Evolutionary conservation across 1,139 yeast genomes (phyloP).

Genomic region (Eremothecium sinecaudum): DNA sequence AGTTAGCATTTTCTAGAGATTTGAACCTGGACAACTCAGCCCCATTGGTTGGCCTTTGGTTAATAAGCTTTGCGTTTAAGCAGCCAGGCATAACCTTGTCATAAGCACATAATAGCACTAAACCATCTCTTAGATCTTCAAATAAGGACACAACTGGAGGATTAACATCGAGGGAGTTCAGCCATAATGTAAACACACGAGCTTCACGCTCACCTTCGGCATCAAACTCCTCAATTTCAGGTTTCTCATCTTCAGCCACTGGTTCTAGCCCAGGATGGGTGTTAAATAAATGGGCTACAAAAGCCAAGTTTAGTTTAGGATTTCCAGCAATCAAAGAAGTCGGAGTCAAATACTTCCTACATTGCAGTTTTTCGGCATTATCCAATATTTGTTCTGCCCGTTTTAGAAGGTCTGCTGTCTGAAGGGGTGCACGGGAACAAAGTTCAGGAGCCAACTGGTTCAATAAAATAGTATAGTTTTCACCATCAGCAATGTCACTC

Average conservation of each 20-base stretch:
- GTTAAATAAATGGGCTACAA: constrained; percentile 93
- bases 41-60: constrained; percentile 69
- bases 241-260: constrained; percentile 80
- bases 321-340: constrained; percentile 90
- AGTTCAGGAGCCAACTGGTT: constrained; percentile 78
- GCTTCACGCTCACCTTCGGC: constrained; percentile 99
- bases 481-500: constrained; percentile 87
- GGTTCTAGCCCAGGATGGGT: constrained; percentile 97
- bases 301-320: constrained; percentile 91
- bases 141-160: constrained; percentile 88
- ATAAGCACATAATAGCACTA: constrained; percentile 79
- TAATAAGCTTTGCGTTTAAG: constrained; percentile 70
- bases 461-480: constrained; percentile 80
- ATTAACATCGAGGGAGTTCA: constrained; percentile 89
- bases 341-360: constrained; percentile 92
- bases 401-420: constrained; percentile 56
- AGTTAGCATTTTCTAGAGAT: constrained; percentile 91
- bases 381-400: constrained; percentile 81
- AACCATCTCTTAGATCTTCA: constrained; percentile 93
- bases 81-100: constrained; percentile 94
- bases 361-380: constrained; percentile 84
- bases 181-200: constrained; percentile 94
- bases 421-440: constrained; percentile 76
- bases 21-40: constrained; percentile 76
- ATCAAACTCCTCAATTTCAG: constrained; percentile 86